These are phyloP conservation scores for Dactylellina haptotyla DNA, from an alignment of 2,329 filamentous ascomycete species.

Conservation along the genomic window DNA sequence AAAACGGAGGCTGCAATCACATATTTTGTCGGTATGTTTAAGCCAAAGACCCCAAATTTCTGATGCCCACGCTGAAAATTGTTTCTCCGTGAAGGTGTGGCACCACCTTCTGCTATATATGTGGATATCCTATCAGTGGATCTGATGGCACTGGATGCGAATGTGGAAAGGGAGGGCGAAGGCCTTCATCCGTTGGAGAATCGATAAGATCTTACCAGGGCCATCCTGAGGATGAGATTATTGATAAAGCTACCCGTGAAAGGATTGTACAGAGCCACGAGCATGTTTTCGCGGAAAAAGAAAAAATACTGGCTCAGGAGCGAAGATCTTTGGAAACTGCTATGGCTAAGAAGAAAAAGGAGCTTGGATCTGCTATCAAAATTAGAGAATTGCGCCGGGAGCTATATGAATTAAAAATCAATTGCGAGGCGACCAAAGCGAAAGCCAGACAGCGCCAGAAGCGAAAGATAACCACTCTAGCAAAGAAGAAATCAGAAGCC, in stretches of 20 bases:
- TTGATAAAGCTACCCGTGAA: neutral
- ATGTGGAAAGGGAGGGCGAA: neutral
- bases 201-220: neutral
- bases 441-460: neutral
- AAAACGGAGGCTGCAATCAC: slow-evolving; percentile 28
- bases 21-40: slow-evolving; percentile 24
- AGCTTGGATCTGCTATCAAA: neutral
- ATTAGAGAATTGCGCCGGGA: neutral
- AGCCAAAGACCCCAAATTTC: neutral
- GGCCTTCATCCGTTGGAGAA: neutral
- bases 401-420: neutral
- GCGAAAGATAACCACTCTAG: neutral
- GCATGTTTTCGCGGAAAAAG: neutral
- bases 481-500: neutral
- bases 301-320: neutral
- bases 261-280: neutral
- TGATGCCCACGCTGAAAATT: neutral
- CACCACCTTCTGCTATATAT: slow-evolving; percentile 4
- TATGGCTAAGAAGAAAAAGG: slow-evolving; percentile 1
- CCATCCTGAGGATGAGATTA: neutral
- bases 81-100: slow-evolving; percentile 9
- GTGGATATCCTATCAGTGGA: neutral
- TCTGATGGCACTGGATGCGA: neutral
- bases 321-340: neutral
- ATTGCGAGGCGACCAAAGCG: neutral